Evolutionary conservation across 805 yeast genomes (phyloP).

Genomic region (Candida saitoana): DNA sequence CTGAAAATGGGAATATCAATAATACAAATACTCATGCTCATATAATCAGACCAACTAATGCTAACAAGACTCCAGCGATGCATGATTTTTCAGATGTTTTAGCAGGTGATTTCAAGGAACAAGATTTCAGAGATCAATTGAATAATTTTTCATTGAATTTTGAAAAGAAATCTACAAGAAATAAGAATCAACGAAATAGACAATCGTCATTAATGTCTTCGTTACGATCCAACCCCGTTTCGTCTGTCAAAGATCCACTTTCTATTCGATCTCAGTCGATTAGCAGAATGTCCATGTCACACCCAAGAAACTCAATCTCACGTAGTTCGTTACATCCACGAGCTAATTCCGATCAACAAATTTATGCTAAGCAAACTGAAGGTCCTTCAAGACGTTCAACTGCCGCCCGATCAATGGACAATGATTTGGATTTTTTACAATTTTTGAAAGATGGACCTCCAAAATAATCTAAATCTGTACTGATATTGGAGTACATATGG

Average conservation of each 20-base stretch:
- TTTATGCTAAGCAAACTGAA: background rate
- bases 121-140: slow-evolving; percentile 25
- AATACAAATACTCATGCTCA: background rate
- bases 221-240: background rate
- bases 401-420: slow-evolving; percentile 11
- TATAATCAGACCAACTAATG: slow-evolving; percentile 5
- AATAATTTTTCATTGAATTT: slow-evolving; percentile 29
- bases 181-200: slow-evolving; percentile 4
- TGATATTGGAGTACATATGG: background rate
- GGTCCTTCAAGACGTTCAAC: slow-evolving; percentile 2
- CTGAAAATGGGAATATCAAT: background rate
- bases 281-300: background rate
- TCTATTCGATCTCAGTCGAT: background rate
- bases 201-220: slow-evolving; percentile 3
- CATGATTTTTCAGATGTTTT: slow-evolving; percentile 40
- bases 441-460: slow-evolving; percentile 38
- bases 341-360: background rate
- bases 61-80: background rate
- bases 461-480: background rate
- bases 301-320: background rate
- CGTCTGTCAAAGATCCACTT: slow-evolving; percentile 1
- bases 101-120: slow-evolving; percentile 24
- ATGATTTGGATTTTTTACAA: slow-evolving; percentile 45
- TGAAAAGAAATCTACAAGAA: slow-evolving; percentile 5
- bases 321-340: slow-evolving; percentile 1